Evolutionary conservation across 78 protist species (phyloP), one percentile per base, ranked within the genome.

Genomic region (Mantamonas sphyraenae): DNA sequence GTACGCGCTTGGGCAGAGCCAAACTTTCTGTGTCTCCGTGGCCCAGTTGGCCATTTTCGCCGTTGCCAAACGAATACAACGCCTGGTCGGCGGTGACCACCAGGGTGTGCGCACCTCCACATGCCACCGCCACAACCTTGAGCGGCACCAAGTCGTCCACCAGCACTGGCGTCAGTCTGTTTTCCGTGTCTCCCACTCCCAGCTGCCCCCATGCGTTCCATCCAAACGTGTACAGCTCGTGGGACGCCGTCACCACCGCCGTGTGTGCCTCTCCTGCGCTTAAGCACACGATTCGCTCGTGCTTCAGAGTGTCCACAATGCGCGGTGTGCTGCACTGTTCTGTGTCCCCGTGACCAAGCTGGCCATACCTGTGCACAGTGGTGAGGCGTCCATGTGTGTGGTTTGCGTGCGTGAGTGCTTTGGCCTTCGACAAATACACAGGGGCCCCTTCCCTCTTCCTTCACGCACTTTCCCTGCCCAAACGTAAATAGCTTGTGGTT

Each of bases 111-210:
- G 47, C 68, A 24, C 81, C 81, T 39, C 81, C 81, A 20, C 47
- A 34, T 19, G 63, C 33, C 3, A 76, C 73, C 0, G 35, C 16
- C 3, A 39, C 17, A 16, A 76, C 50, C 31, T 39, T 22, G 45
- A 34, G 7, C 12, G 35, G n/a, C 3, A 12, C 3, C 8, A 37
- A 9, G 28, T 30, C 17, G 9, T 66, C 68, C 0, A 76, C 73
- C 57, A 31, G 2, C 20, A 39, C 43, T 24, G 81, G 81, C 12
- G 12, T 20, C 19, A 17, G 33, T 28, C 38, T 19, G 3, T 67
- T 61, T 37, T 76, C 81, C 30, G 50, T 45, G 22, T 65, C 64
- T 14, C 81, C 81, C 28, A 69, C 76, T 22, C 81, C 81, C 3
- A 76, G 31, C 47, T 65, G 39, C 50, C 81, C 81, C 38, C 39